Evolutionary conservation across 306 rosid genomes (phyloP), one percentile per base, ranked within the genome.

Genomic region (Fagus crenata): DNA sequence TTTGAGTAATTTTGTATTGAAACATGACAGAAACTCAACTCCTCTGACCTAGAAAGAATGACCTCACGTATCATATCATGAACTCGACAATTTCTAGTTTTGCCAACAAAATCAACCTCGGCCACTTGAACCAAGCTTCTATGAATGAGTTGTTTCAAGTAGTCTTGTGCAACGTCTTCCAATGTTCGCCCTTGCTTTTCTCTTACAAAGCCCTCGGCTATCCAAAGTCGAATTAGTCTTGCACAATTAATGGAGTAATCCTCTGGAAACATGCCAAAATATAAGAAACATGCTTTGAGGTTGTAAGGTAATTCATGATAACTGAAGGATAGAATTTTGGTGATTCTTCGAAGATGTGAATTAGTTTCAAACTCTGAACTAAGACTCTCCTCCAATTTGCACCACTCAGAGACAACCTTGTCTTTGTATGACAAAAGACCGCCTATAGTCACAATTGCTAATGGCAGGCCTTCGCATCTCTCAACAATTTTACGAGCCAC

Each of bases 81-180:
- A 42, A 42, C 49, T 42, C 49, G 3, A 42, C 49, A 42, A 42
- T 2, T 42, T 7, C 49, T 42, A 41, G 1, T 5, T 2, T 1
- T 7, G 2, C 49, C 11, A 1, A 6, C 0, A 0, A 0, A 42
- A 42, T 42, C 12, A 0, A 42, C 49, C 0, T 1, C 0, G 6
- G 6, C 49, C 12, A 7, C 49, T 42, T 42, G 49, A 42, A 42
- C 49, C 12, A 42, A 42, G 0, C 49, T 42, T 42, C 49, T 42
- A 1, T 7, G 11, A 1, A 42, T 42, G 0, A 42, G 49, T 42
- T 42, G 49, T 8, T 42, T 42, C 12, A 7, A 7, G 3, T 42
- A 42, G 49, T 5, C 59, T 1, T 15, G 7, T 54, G 31, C 59
- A 5, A 54, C 59, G 7, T 54, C 59, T 54, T 54, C 31, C 59